Base-by-base conservation (phyloP, 2,329 filamentous ascomycete genomes). In the Monilinia fructicola region DNA sequence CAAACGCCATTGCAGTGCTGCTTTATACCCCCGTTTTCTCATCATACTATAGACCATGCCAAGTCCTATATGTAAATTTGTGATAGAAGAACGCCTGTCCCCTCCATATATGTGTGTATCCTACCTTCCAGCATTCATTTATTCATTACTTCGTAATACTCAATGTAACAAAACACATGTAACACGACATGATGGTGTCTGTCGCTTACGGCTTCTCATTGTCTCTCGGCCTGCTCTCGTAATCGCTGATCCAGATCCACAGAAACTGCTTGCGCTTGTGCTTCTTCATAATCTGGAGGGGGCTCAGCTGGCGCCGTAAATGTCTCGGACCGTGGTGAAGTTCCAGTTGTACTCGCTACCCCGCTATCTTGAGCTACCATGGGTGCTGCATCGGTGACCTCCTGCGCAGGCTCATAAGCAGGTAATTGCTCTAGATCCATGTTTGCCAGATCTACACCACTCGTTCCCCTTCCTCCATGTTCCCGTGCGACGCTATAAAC, bases 271-370 rank as follows among this genome's bases (percentile, higher is more conserved):
- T 88, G 86, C n/a, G 84, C 87, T 78, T 97, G 94, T 38, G 91
- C 91, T 77, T 97, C 92, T 74, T 97, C 93, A 75, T 98, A 98
- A 46, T 88, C 91, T 60, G 94, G 94, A 58, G 94, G 94, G 6
- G 93, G 92, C 76, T 95, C 93, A 78, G 88, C 74, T 74, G 92
- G 80, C 79, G 67, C 80, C 78, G 67, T 64, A 18, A 67, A 65
- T 18, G 26, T 50, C 40, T 68, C 67, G 31, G 68, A 53, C 44
- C 69, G 69, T 16, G 64, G 53, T 12, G 55, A 23, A 18, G 31
- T 67, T 44, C 67, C 67, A 28, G 66, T 53, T 50, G 63, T 35
- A 67, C 60, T 67, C 54, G 68, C 62, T 50, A 67, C 67, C 46
- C 64, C 69, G 66, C 68, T 72, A 61, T 73, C 70, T 67, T 70